phyloP scores from a whole-genome alignment of 2,329 filamentous ascomycete species.

The Cryphonectria radicalis region DNA sequence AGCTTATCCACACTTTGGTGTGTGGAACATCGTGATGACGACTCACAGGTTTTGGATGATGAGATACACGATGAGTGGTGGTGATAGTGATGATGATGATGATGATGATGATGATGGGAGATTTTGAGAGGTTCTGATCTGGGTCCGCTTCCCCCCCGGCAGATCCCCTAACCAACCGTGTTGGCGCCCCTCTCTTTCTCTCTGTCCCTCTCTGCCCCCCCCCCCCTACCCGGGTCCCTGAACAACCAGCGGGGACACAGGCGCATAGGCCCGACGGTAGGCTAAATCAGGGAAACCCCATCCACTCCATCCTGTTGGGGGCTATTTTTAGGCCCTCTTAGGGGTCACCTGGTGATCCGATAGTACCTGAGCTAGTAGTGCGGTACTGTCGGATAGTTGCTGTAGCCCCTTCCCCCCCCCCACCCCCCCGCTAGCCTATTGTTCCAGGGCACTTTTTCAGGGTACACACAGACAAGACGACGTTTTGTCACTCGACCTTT shows the following conservation, averaged over 20 bases:
- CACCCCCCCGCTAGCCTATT: constrained; percentile 17
- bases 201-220: no score
- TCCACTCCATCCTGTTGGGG: constrained; percentile 18
- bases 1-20: neutral
- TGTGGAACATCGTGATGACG: neutral
- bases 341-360: neutral
- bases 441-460: neutral
- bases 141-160: no score
- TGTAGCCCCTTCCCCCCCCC: neutral
- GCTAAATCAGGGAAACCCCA: neutral
- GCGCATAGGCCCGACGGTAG: neutral
- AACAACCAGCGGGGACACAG: neutral
- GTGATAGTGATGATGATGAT: no score
- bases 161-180: neutral
- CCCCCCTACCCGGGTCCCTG: neutral
- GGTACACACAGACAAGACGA: neutral
- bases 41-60: neutral
- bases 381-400: neutral
- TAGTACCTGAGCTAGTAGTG: neutral
- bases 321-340: constrained; percentile 26
- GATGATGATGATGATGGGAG: neutral
- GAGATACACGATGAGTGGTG: neutral
- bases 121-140: neutral
- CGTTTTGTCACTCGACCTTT: neutral
- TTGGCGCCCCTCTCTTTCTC: neutral